Evolutionary conservation across 805 yeast species (phyloP), one percentile per base, ranked within the genome.

Genomic region (Wickerhamomyces rabaulensis): DNA sequence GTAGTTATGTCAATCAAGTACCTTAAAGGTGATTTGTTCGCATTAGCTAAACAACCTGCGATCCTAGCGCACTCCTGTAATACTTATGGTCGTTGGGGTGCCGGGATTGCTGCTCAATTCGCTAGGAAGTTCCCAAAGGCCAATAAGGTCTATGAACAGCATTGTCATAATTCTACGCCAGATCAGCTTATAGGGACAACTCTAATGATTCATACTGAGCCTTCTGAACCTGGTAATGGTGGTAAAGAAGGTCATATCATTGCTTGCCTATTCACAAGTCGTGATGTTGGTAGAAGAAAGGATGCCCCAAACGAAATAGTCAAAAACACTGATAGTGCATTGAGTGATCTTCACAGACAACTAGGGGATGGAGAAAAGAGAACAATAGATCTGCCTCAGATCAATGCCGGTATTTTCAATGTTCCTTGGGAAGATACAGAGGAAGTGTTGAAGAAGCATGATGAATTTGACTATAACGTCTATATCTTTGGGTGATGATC

Each of bases 341-440:
- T 85, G 52, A 44, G 50, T 0, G 78, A 80, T 55, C 60, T 85
- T 50, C 54, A 58, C 17, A 40, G 35, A 1, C 79, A 79, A 53
- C 46, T 77, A 35, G 41, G 37, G 5, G 31, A 9, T 3, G 17
- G 23, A 12, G 56, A 60, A 2, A 41, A 49, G 13, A 52, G 60
- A 15, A 60, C 62, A 0, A 57, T 87, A 3, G 73, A 73, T 52
- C 78, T 88, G 84, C 95, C 96, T 20, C 74, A 75, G 61, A 87
- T 88, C 53, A 88, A 88, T 55, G 76, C 92, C 26, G 95, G 95
- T 0, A 76, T 88, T 2, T 88, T 87, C 62, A 75, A 75, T 1
- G 90, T 86, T 8, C 94, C 95, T 0, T 87, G 95, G 95, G 73
- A 70, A 13, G 52, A 72, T 10, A 87, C 95, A 0, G 92, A 80